Conservation (phyloP, 2,329 filamentous ascomycete species). For the Clarireedia hainanense region DNA sequence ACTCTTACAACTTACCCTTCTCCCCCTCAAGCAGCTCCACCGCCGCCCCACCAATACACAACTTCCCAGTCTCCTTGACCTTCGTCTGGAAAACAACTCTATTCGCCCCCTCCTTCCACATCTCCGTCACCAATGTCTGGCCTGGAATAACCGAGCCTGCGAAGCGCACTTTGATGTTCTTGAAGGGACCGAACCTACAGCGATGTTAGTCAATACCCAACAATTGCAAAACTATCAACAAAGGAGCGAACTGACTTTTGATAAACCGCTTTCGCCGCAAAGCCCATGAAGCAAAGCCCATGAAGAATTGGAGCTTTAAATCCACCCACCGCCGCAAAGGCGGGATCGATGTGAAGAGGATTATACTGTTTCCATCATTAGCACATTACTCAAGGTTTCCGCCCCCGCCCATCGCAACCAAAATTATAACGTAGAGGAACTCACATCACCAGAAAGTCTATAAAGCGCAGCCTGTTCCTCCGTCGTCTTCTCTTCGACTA, state of each 20-base stretch:
- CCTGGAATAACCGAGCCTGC: slow-evolving; percentile 78
- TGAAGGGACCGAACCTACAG: slow-evolving; percentile 57
- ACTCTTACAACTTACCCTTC: slow-evolving; percentile 1
- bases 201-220: not conserved
- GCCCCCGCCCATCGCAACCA: too few species aligned
- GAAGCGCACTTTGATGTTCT: slow-evolving; percentile 90
- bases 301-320: slow-evolving; percentile 94
- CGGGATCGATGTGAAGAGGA: slow-evolving; percentile 90
- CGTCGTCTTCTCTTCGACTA: slow-evolving; percentile 78
- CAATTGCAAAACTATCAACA: too few species aligned
- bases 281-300: slow-evolving; percentile 91
- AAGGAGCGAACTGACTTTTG: slow-evolving; percentile 45
- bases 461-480: slow-evolving; percentile 92
- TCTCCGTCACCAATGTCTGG: slow-evolving; percentile 85
- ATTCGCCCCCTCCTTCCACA: slow-evolving; percentile 81
- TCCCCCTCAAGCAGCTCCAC: slow-evolving; percentile 52
- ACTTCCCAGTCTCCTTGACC: slow-evolving; percentile 89
- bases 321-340: slow-evolving; percentile 88
- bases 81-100: slow-evolving; percentile 78
- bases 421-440: not conserved
- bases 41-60: slow-evolving; percentile 73
- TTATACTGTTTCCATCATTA: slow-evolving; percentile 1
- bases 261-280: slow-evolving; percentile 84
- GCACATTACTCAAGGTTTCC: not conserved
- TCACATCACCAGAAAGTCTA: slow-evolving; percentile 90